These are phyloP conservation scores for Straminergon stramineum DNA, from an alignment of 225 moss, liverwort and hornwort genomes.

Conservation along the genomic window DNA sequence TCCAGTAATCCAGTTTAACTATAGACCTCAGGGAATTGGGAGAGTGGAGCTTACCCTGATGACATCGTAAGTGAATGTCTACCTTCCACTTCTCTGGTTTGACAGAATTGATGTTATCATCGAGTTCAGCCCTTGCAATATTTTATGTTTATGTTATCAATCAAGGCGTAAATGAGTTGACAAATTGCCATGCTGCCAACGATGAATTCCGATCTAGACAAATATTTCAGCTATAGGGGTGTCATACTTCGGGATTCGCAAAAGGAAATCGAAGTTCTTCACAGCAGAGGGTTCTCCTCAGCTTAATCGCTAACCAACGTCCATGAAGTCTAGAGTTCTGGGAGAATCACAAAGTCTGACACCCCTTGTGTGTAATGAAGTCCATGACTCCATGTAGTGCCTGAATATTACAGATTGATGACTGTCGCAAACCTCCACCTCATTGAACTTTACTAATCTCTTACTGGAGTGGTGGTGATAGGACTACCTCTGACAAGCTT, in stretches of 20 bases:
- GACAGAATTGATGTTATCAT: not conserved
- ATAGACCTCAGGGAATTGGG: not conserved
- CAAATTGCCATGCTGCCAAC: not conserved
- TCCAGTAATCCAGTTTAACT: not conserved
- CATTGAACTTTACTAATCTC: slow-evolving; percentile 5
- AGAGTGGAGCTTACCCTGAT: not conserved
- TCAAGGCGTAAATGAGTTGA: not conserved
- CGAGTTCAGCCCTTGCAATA: not conserved
- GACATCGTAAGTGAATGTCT: not conserved
- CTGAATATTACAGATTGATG: not conserved
- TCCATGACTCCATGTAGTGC: not conserved
- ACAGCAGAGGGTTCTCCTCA: not conserved
- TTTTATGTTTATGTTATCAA: not conserved
- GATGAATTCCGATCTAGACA: not conserved
- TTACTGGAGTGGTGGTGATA: slow-evolving; percentile 22
- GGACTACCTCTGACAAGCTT: slow-evolving; percentile 11
- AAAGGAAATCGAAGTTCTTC: not conserved
- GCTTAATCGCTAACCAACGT: not conserved
- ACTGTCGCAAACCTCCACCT: not conserved
- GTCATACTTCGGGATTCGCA: not conserved
- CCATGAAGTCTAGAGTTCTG: not conserved
- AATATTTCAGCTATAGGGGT: not conserved
- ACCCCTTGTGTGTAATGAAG: not conserved
- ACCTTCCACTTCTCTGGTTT: not conserved
- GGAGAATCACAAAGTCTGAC: not conserved